A percentile compares a stretch with the other conserved stretches of the same genome.
Evolutionary conservation across 2,329 filamentous ascomycete species (phyloP).

Genomic region (Paraphaeosphaeria minitans): DNA sequence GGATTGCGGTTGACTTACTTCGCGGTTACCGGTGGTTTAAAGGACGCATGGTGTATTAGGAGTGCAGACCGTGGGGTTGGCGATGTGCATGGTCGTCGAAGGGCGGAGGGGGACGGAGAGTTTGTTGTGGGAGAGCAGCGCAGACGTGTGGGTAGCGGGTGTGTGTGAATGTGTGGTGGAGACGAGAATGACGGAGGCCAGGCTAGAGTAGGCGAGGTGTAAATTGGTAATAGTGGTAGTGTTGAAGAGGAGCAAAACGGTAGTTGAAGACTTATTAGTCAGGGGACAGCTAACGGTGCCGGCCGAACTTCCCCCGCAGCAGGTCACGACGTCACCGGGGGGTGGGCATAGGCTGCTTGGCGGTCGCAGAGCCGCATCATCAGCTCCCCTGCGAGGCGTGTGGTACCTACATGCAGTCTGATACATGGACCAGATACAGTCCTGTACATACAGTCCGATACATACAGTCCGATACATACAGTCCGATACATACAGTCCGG

Average conservation of each 20-base stretch:
- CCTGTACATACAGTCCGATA: too few relatives aligned
- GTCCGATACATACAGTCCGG: too few relatives aligned
- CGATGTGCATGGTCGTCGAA: slow-evolving; percentile 21
- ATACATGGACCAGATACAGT: too few relatives aligned
- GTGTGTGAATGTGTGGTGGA: slow-evolving; percentile 1
- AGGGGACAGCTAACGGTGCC: background rate
- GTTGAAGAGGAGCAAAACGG: slow-evolving; percentile 7
- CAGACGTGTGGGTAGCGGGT: background rate
- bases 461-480: too few relatives aligned
- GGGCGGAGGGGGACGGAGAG: slow-evolving; percentile 1
- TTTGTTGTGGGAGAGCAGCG: background rate
- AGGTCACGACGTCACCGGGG: background rate
- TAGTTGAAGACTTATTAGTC: slow-evolving; percentile 9
- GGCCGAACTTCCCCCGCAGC: slow-evolving; percentile 5
- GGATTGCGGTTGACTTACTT: slow-evolving; percentile 17
- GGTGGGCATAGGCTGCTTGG: background rate
- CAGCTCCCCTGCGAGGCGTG: background rate
- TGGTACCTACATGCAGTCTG: too few relatives aligned
- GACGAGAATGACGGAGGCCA: background rate
- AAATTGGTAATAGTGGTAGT: slow-evolving; percentile 3
- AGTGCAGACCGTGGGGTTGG: slow-evolving; percentile 14
- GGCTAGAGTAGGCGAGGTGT: slow-evolving; percentile 4
- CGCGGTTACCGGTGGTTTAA: slow-evolving; percentile 22
- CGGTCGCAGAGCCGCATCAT: background rate
- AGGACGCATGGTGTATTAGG: slow-evolving; percentile 21